phyloP scores from a whole-genome alignment of 306 rosid genomes.

The Vachellia collinsii region DNA sequence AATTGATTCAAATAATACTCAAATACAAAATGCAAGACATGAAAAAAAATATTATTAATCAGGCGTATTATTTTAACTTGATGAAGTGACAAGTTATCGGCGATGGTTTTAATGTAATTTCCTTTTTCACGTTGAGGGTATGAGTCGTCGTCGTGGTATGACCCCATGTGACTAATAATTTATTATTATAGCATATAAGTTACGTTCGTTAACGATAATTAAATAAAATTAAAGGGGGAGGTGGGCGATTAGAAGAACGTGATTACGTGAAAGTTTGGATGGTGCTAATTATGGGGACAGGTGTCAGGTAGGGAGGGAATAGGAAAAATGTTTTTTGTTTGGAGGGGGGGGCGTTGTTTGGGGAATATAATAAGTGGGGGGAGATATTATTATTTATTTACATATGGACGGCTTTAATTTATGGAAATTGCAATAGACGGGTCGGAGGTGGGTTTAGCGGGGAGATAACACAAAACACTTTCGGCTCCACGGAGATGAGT shows the following conservation, averaged over 20 bases:
- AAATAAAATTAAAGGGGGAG: background rate
- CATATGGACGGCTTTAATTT: background rate
- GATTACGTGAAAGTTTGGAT: background rate
- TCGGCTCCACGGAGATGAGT: conserved; percentile 39
- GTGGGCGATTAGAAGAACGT: background rate
- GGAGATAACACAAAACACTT: conserved; percentile 13
- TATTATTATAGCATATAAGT: conserved; percentile 23
- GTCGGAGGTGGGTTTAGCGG: background rate
- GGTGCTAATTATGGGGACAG: background rate
- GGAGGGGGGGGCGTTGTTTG: background rate
- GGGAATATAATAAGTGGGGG: background rate
- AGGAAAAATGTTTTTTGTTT: background rate
- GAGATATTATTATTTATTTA: background rate
- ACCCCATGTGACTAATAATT: conserved; percentile 7
- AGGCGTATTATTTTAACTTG: background rate
- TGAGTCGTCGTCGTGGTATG: background rate
- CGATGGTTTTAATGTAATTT: background rate
- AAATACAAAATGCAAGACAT: too few species aligned
- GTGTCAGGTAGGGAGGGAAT: background rate
- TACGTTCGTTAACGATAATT: background rate
- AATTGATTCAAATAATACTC: too few species aligned
- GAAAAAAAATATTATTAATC: too few species aligned
- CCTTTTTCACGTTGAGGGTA: background rate
- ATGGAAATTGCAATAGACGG: background rate
- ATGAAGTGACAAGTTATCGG: background rate